Conservation (phyloP, 2,329 filamentous ascomycete species). For the Sporothrix globosa region DNA sequence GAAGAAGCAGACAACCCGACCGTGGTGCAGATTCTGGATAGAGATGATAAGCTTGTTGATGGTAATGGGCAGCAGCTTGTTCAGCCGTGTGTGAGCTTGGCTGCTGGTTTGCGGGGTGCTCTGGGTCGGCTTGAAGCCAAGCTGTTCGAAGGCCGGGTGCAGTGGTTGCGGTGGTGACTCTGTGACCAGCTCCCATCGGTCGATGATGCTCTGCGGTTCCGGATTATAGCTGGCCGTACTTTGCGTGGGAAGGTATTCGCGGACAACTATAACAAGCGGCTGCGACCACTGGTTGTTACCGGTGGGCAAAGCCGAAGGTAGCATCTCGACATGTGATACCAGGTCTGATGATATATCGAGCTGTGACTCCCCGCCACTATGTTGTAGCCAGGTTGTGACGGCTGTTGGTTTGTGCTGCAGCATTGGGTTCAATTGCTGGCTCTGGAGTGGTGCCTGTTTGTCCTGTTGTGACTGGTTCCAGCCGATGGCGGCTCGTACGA, state of each 20-base stretch:
- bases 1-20: slow-evolving; percentile 70
- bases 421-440: slow-evolving; percentile 54
- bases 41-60: slow-evolving; percentile 72
- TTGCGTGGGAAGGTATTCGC: slow-evolving; percentile 59
- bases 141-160: slow-evolving; percentile 76
- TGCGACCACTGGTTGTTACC: slow-evolving; percentile 58
- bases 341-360: slow-evolving; percentile 59
- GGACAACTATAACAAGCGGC: slow-evolving; percentile 72
- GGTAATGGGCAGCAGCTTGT: slow-evolving; percentile 67
- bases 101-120: slow-evolving; percentile 9
- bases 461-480: slow-evolving; percentile 69
- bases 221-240: slow-evolving; percentile 61
- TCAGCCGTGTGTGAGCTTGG: slow-evolving; percentile 51
- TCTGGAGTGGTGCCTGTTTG: slow-evolving; percentile 54
- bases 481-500: slow-evolving; percentile 72
- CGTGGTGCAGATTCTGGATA: slow-evolving; percentile 69
- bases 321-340: slow-evolving; percentile 74
- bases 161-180: slow-evolving; percentile 64
- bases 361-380: slow-evolving; percentile 46
- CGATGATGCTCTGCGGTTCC: slow-evolving; percentile 72
- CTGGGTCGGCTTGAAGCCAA: slow-evolving; percentile 52
- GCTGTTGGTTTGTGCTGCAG: slow-evolving; percentile 61
- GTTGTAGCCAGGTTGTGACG: slow-evolving; percentile 60
- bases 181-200: slow-evolving; percentile 78
- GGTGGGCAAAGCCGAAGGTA: slow-evolving; percentile 67